Evolutionary conservation across 768 basidiomycete genomes (phyloP), one percentile per base, ranked within the genome.

Genomic region (Leccinum disarticulatum): DNA sequence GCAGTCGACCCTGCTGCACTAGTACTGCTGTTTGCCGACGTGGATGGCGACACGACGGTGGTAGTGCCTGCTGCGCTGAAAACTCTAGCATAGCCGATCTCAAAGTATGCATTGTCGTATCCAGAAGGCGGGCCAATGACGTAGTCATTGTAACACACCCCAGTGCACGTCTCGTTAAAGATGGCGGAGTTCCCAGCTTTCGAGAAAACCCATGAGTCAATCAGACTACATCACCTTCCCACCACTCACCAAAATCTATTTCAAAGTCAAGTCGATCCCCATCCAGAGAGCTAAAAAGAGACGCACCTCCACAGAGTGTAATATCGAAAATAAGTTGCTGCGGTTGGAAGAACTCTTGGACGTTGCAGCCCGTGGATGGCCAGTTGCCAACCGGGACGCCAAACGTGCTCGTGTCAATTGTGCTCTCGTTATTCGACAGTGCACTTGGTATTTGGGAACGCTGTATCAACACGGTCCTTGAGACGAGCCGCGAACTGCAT

Each of bases 301-400:
- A 80, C 80, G 62, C 38, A 79, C 79, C 79, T 68, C 86, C 87
- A 55, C 87, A 88, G 6, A 88, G 79, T 1, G 89, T 88, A 58
- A 91, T 91, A 67, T 88, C 86, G 57, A 91, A 83, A 17, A 90
- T 85, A 47, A 91, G 77, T 58, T 83, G 78, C 66, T 91, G 88
- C 0, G 84, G 77, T 54, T 79, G 74, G 69, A 89, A 88, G 72
- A 79, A 87, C 19, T 74, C 64, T 54, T 76, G 73, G 33, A 84
- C 76, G 36, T 74, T 69, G 72, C 91, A 92, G 25, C 78, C 77
- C 15, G 77, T 76, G 2, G 81, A 72, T 5, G 86, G 82, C 82
- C 86, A 92, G 65, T 88, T 87, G 1, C 82, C 88, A 3, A 83
- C 79, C 0, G 91, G 90, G n/a, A 75, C 78, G 13, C 91, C 90